These are phyloP conservation scores for Ceratonia siliqua DNA, from an alignment of 306 rosid genomes.

Conservation along the genomic window DNA sequence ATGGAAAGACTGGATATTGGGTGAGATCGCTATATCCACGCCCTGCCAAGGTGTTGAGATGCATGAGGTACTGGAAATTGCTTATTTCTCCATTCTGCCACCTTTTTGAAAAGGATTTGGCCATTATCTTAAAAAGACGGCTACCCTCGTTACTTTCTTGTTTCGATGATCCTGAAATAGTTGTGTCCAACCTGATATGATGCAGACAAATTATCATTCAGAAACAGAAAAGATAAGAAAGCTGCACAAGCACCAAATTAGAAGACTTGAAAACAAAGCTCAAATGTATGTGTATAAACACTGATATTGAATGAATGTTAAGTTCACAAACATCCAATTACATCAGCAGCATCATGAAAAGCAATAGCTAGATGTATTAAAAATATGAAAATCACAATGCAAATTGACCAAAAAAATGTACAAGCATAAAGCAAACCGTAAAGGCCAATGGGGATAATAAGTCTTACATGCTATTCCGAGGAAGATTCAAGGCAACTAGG, in stretches of 20 bases:
- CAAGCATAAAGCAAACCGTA: slow-evolving; percentile 17
- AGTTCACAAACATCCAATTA: slow-evolving; percentile 24
- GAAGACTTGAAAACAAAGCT: neutral
- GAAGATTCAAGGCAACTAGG: slow-evolving; percentile 92
- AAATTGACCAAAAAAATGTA: slow-evolving; percentile 14
- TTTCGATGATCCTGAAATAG: slow-evolving; percentile 93
- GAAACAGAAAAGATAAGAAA: neutral
- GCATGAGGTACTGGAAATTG: slow-evolving; percentile 99
- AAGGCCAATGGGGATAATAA: slow-evolving; percentile 19
- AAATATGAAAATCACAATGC: slow-evolving; percentile 17
- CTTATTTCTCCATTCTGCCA: slow-evolving; percentile 99
- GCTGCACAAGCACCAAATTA: neutral
- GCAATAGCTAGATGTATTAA: neutral
- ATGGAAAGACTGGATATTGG: slow-evolving; percentile 98
- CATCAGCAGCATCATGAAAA: slow-evolving; percentile 9
- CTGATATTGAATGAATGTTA: slow-evolving; percentile 1
- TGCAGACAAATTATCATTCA: slow-evolving; percentile 4
- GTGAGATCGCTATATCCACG: slow-evolving; percentile 99
- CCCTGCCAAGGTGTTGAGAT: slow-evolving; percentile 99
- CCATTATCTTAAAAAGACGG: slow-evolving; percentile 84
- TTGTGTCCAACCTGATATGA: slow-evolving; percentile 88
- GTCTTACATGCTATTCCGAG: slow-evolving; percentile 94
- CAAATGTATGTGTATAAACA: neutral
- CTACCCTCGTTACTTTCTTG: slow-evolving; percentile 96
- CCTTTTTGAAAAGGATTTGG: slow-evolving; percentile 96